Evolutionary conservation across 1,284 basidiomycete genomes (phyloP).

Genomic region (Coniferiporia weirii): DNA sequence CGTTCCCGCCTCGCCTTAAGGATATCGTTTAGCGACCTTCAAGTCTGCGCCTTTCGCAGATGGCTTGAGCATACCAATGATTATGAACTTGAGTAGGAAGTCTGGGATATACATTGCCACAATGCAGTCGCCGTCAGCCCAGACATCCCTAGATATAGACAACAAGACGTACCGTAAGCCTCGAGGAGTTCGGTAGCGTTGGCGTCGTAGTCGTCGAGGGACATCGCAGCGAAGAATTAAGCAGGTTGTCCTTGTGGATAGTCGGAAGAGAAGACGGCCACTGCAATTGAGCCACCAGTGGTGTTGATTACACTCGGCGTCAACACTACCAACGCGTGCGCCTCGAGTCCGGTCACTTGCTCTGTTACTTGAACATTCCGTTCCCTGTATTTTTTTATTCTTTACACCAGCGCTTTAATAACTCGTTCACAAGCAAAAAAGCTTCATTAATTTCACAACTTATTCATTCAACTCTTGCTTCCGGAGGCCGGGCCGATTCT

Average conservation of each 20-base stretch:
- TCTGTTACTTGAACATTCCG: too few species aligned
- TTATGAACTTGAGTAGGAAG: slow-evolving; percentile 96
- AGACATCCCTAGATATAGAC: background rate
- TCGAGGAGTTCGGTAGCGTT: slow-evolving; percentile 88
- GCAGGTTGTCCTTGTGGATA: background rate
- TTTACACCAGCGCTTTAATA: too few species aligned
- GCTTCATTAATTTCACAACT: too few species aligned
- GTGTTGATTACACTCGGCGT: background rate
- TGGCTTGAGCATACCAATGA: slow-evolving; percentile 64
- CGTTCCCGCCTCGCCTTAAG: slow-evolving; percentile 86
- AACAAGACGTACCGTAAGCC: slow-evolving; percentile 69
- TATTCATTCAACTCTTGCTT: too few species aligned
- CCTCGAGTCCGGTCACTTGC: background rate
- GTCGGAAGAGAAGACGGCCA: background rate
- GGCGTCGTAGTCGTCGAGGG: slow-evolving; percentile 62
- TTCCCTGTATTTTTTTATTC: too few species aligned
- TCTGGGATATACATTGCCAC: slow-evolving; percentile 44
- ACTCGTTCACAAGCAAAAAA: too few species aligned
- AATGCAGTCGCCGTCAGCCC: slow-evolving; percentile 10
- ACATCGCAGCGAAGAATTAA: slow-evolving; percentile 5
- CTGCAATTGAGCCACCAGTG: background rate
- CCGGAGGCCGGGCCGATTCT: background rate
- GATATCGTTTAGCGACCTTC: slow-evolving; percentile 10
- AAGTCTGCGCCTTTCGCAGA: slow-evolving; percentile 16
- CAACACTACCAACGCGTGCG: background rate